Base-by-base conservation (phyloP, 2,329 filamentous ascomycete genomes). In the Talaromyces sp. region DNA sequence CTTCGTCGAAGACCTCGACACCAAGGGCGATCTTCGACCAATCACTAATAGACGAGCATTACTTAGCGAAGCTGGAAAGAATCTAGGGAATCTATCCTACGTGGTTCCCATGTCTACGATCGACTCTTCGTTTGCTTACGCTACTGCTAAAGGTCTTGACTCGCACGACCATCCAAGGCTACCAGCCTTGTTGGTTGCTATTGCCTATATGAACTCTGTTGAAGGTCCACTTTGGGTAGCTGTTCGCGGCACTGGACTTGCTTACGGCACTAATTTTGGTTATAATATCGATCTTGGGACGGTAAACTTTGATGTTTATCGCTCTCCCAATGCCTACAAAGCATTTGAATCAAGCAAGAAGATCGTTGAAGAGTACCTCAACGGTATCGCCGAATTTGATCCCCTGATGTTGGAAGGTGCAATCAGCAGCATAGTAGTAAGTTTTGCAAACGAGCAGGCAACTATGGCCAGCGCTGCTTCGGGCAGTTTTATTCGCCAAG, bases 201-300 rank as follows among this genome's bases (percentile, higher is more conserved):
- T 92, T 57, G 88, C 92, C 21, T 98, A 97, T 73, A 88, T 99
- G 65, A 93, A 97, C 72, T 88, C 92, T 0, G 90, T 96, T 18
- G 95, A 99, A 76, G 95, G 95, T 0, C 95, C 95, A 0, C 85
- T 99, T 35, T 98, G 95, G 93, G 89, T 89, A 66, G 91, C 92
- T 0, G 90, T 98, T 56, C 91, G 95, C 54, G 95, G 95, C 62
- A 95, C 91, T 48, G 95, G 95, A 50, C 87, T 98, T 59, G 95
- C 95, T 0, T 99, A 99, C 72, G 93, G 93, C 60, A 88, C 90
- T 0, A 86, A 84, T 69, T 96, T 98, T 72, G 83, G 83, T 50
- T 88, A 90, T 52, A 89, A 91, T 71, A 80, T 91, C 31, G 91
- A 95, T 70, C 87, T 86, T 1, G 95, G 93, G 2, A 86, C 90